phyloP scores from a whole-genome alignment of 2,329 filamentous ascomycete genomes.

The Fusarium austroafricanum region DNA sequence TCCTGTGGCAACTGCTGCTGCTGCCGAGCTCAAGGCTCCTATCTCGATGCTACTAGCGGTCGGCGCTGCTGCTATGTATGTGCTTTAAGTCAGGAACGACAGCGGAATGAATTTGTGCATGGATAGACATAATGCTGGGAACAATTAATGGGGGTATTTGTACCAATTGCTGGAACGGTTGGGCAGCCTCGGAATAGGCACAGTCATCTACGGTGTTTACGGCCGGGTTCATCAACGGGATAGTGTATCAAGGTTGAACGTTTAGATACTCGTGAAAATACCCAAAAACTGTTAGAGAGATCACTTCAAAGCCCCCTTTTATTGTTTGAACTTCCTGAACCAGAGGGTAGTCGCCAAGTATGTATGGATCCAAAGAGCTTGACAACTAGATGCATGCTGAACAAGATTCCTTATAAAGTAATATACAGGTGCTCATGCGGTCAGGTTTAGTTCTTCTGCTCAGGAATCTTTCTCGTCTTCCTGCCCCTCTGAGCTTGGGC shows the following conservation, averaged over 20 bases:
- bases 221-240: slow-evolving; percentile 9
- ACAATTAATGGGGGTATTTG: slow-evolving; percentile 38
- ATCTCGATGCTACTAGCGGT: slow-evolving; percentile 57
- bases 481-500: slow-evolving; percentile 72
- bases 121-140: slow-evolving; percentile 30
- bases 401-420: neutral
- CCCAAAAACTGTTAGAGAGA: slow-evolving; percentile 23
- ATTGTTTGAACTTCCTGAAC: neutral
- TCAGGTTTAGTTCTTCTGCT: slow-evolving; percentile 7
- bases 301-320: neutral
- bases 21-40: slow-evolving; percentile 54
- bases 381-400: neutral
- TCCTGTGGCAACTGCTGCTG: slow-evolving; percentile 33
- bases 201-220: slow-evolving; percentile 24
- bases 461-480: slow-evolving; percentile 59
- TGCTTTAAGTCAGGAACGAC: slow-evolving; percentile 42
- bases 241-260: slow-evolving; percentile 19
- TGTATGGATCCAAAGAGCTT: neutral
- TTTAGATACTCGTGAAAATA: slow-evolving; percentile 24
- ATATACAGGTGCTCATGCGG: neutral
- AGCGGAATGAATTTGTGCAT: slow-evolving; percentile 5
- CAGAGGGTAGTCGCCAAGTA: neutral
- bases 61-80: slow-evolving; percentile 58
- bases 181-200: slow-evolving; percentile 35
- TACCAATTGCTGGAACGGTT: slow-evolving; percentile 39